These are phyloP conservation scores for Macrophomina tecta DNA, from an alignment of 2,329 filamentous ascomycete genomes.

Conservation along the genomic window DNA sequence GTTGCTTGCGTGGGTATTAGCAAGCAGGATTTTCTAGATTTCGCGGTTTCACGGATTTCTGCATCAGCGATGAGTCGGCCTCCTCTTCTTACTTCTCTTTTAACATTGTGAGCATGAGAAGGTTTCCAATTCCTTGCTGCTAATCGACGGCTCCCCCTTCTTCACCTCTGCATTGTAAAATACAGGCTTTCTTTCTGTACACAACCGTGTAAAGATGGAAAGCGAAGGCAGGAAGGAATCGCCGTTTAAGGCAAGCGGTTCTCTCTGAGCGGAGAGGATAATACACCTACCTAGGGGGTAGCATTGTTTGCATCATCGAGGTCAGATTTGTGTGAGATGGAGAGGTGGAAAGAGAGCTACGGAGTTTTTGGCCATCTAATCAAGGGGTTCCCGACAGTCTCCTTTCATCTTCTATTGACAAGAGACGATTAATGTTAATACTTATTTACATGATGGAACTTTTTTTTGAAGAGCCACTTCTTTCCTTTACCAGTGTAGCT, in stretches of 20 bases:
- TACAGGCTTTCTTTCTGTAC: no score
- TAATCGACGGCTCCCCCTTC: neutral
- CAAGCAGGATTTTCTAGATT: neutral
- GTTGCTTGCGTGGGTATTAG: neutral
- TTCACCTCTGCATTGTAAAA: no score
- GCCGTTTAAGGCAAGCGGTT: neutral
- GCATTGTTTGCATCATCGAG: neutral
- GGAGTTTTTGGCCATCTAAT: no score
- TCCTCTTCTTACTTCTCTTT: neutral
- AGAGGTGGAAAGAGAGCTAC: neutral
- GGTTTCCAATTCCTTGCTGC: neutral
- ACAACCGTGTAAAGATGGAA: neutral
- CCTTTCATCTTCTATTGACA: no score
- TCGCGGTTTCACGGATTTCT: neutral
- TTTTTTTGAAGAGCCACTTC: no score
- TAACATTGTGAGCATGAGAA: neutral
- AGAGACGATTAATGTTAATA: no score
- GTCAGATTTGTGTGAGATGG: neutral
- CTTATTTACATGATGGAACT: no score
- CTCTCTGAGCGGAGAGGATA: neutral
- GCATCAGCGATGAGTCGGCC: neutral
- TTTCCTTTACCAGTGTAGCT: no score
- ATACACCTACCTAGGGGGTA: neutral
- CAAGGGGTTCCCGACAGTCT: no score
- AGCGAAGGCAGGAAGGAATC: neutral